phyloP scores from a whole-genome alignment of 306 rosid species.

The Prunus davidiana region DNA sequence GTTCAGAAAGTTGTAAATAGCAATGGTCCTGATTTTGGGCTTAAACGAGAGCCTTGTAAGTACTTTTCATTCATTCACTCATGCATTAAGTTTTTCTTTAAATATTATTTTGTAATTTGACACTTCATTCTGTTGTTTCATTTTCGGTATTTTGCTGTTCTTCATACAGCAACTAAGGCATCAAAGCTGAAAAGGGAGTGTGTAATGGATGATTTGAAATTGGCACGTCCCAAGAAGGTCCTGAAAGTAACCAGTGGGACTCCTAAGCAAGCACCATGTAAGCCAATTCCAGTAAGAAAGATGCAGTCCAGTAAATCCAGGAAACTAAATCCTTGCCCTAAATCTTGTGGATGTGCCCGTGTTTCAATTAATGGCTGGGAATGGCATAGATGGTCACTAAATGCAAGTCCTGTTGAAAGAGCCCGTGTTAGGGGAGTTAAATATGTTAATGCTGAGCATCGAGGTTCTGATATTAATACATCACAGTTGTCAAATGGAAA shows the following conservation, averaged over 20 bases:
- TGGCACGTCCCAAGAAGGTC: conserved; percentile 47
- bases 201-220: conserved; percentile 31
- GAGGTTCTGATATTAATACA: conserved; percentile 44
- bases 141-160: conserved; percentile 18
- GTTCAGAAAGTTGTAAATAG: conserved; percentile 34
- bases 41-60: conserved; percentile 38
- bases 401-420: conserved; percentile 75
- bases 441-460: conserved; percentile 32
- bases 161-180: conserved; percentile 47
- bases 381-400: conserved; percentile 89
- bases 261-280: conserved; percentile 42
- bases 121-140: neutral
- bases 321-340: conserved; percentile 52
- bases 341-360: conserved; percentile 86
- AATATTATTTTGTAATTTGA: conserved; percentile 15
- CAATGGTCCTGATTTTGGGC: conserved; percentile 26
- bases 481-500: conserved; percentile 71
- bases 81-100: neutral
- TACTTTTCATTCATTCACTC: neutral
- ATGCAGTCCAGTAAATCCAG: conserved; percentile 46
- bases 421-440: conserved; percentile 68
- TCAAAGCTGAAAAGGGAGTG: conserved; percentile 65
- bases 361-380: conserved; percentile 87
- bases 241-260: conserved; percentile 43
- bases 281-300: conserved; percentile 35